Evolutionary conservation across 2,329 filamentous ascomycete genomes (phyloP).

Genomic region (Colletotrichum sp.): DNA sequence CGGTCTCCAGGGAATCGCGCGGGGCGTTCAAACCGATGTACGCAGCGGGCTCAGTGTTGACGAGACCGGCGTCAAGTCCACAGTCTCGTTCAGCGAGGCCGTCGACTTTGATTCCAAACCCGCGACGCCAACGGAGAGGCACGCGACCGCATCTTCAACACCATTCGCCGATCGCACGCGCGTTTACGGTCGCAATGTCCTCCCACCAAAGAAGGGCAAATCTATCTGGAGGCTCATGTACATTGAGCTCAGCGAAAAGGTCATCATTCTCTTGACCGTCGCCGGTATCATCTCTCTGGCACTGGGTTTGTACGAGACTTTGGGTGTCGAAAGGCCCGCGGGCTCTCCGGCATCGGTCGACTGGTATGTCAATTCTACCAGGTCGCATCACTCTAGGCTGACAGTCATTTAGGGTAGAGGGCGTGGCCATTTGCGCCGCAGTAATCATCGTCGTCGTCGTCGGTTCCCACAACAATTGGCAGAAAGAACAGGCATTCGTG

Average conservation of each 20-base stretch:
- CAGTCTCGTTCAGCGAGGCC: slow-evolving; percentile 72
- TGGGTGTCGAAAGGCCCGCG: slow-evolving; percentile 52
- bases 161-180: slow-evolving; percentile 56
- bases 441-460: slow-evolving; percentile 69
- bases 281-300: slow-evolving; percentile 71
- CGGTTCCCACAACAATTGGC: slow-evolving; percentile 70
- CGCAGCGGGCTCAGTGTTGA: slow-evolving; percentile 71
- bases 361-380: slow-evolving; percentile 63
- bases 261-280: slow-evolving; percentile 69
- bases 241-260: slow-evolving; percentile 72
- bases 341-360: slow-evolving; percentile 54
- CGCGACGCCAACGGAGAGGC: background rate
- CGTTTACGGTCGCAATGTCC: slow-evolving; percentile 62
- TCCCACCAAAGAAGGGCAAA: slow-evolving; percentile 69
- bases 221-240: slow-evolving; percentile 67
- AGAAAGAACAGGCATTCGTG: slow-evolving; percentile 70
- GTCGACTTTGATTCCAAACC: slow-evolving; percentile 34
- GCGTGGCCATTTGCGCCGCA: slow-evolving; percentile 70
- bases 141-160: background rate
- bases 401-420: slow-evolving; percentile 51
- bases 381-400: slow-evolving; percentile 24
- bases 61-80: slow-evolving; percentile 65
- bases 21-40: slow-evolving; percentile 69
- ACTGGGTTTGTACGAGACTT: slow-evolving; percentile 71
- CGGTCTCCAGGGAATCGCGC: slow-evolving; percentile 71